Percentiles rank a stretch among this genome's conserved stretches.
Evolutionary conservation across 352 stramenopile species (phyloP).

Genomic region (Thraustochytrium striatum): DNA sequence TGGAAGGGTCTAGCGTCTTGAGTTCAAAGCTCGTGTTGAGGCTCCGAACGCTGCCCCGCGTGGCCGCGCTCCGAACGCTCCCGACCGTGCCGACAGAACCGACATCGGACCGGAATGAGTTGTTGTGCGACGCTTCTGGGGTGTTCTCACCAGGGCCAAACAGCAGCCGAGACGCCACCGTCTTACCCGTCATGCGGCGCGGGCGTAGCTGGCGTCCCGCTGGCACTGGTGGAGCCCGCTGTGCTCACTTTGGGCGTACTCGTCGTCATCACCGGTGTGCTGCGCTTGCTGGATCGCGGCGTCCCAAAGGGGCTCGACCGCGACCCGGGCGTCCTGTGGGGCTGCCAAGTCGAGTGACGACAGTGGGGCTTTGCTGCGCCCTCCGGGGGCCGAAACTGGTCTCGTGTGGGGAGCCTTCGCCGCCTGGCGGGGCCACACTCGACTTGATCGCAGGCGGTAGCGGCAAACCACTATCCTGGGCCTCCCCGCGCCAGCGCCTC

Average conservation of each 20-base stretch:
- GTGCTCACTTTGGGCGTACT: neutral
- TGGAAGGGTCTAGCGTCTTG: neutral
- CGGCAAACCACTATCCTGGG: no score
- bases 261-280: neutral
- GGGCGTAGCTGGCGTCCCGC: neutral
- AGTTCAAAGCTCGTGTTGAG: constrained; percentile 44
- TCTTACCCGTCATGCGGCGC: neutral
- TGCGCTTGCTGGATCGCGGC: neutral
- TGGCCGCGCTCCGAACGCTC: neutral
- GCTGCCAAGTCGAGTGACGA: no score
- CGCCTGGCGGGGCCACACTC: no score
- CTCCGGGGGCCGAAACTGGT: no score
- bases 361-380: no score
- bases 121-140: neutral
- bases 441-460: no score
- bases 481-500: no score
- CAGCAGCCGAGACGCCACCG: neutral
- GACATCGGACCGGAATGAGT: constrained; percentile 18
- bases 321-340: no score
- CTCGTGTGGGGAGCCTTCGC: no score
- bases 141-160: neutral
- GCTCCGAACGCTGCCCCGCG: constrained; percentile 11
- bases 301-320: neutral
- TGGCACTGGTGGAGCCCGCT: neutral
- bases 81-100: neutral